Evolutionary conservation across 129 eudicot species (phyloP).

Genomic region (Flaveria ramosissima): DNA sequence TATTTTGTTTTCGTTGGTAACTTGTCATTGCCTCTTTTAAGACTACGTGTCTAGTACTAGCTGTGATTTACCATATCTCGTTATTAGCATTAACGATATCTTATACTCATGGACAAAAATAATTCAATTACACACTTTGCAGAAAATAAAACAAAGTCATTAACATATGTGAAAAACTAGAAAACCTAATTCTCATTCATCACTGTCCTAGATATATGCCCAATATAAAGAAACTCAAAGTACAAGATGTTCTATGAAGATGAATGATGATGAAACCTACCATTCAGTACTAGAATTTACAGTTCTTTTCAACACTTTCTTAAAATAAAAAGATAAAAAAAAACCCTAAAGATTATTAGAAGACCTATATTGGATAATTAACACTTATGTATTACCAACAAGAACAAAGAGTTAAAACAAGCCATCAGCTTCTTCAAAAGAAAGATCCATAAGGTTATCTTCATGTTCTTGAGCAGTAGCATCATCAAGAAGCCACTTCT

Average conservation of each 20-base stretch:
- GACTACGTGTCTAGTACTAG: no score
- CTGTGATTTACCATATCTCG: no score
- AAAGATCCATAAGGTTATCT: conserved; percentile 46
- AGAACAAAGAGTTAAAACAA: conserved; percentile 41
- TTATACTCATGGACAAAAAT: no score
- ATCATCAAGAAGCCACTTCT: conserved; percentile 66
- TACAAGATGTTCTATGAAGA: conserved; percentile 26
- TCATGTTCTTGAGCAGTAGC: conserved; percentile 44
- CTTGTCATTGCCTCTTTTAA: no score
- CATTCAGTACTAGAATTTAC: conserved; percentile 30
- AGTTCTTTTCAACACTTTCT: conserved; percentile 32
- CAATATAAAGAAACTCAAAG: conserved; percentile 25
- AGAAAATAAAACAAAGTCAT: background rate
- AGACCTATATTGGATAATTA: conserved; percentile 18
- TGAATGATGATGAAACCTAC: conserved; percentile 26
- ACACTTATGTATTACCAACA: conserved; percentile 13
- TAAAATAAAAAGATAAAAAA: background rate
- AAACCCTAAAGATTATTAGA: conserved; percentile 6
- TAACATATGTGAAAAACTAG: background rate
- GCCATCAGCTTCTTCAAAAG: conserved; percentile 45
- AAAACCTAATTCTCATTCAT: conserved; percentile 36
- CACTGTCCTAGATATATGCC: conserved; percentile 27
- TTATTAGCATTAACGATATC: no score
- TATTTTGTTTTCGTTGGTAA: no score
- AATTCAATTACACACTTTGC: background rate